Percentiles rank a stretch among this genome's conserved stretches.
phyloP scores from a whole-genome alignment of 2,329 filamentous ascomycete species.

The Aspergillus texensis region DNA sequence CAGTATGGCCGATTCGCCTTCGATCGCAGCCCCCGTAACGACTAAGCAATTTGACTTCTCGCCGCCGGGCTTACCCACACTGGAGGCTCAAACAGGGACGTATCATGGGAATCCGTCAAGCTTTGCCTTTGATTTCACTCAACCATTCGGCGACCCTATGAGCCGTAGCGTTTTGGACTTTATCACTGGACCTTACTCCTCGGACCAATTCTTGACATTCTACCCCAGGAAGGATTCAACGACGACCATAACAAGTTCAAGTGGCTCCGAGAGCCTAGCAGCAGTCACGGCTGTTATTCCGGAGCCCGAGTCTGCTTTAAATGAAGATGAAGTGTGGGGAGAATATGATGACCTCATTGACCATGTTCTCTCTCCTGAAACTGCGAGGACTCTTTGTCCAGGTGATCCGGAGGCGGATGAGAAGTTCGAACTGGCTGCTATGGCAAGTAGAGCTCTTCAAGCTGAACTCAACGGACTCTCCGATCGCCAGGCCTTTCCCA shows the following conservation, averaged over 20 bases:
- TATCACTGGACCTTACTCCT: conserved; percentile 41
- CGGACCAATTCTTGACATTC: conserved; percentile 72
- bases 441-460: conserved; percentile 43
- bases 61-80: conserved; percentile 20
- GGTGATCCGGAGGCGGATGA: conserved; percentile 22
- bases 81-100: not conserved
- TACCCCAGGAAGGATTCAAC: conserved; percentile 73
- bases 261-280: conserved; percentile 63
- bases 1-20: conserved; percentile 51
- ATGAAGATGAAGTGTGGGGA: conserved; percentile 89
- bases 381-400: conserved; percentile 22
- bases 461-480: conserved; percentile 33
- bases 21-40: conserved; percentile 35
- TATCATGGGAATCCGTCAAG: not conserved
- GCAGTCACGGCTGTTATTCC: conserved; percentile 70
- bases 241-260: conserved; percentile 66
- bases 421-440: conserved; percentile 40
- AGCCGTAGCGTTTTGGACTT: conserved; percentile 34
- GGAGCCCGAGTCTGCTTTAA: conserved; percentile 61
- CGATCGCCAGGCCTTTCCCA: conserved; percentile 11
- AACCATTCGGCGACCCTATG: conserved; percentile 38
- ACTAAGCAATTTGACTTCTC: conserved; percentile 27
- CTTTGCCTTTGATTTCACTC: conserved; percentile 28
- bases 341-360: conserved; percentile 90
- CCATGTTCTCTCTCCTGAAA: conserved; percentile 59